Evolutionary conservation across 176 grass and related monocot species (phyloP).

Genomic region (Neostapfia colusana): DNA sequence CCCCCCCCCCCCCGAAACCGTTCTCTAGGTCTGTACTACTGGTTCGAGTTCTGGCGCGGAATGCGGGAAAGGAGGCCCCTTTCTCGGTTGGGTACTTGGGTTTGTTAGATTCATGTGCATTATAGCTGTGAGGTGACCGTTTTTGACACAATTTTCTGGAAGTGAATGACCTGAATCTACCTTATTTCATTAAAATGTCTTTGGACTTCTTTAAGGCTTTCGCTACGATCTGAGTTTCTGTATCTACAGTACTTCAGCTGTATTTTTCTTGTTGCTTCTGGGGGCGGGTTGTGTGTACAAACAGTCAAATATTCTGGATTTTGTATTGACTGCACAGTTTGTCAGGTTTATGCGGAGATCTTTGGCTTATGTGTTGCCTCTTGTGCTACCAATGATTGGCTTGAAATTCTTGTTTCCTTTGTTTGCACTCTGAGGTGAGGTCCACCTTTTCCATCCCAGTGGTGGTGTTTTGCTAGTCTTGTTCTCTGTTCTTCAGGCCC

Average conservation of each 20-base stretch:
- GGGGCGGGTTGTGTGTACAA: not conserved
- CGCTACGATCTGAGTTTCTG: too few species aligned
- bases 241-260: too few species aligned
- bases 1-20: too few species aligned
- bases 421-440: slow-evolving; percentile 23
- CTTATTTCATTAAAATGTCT: not conserved
- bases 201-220: too few species aligned
- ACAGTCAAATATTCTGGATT: slow-evolving; percentile 6
- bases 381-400: slow-evolving; percentile 22
- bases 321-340: not conserved
- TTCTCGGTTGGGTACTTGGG: not conserved
- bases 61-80: not conserved
- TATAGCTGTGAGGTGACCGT: not conserved
- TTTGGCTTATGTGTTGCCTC: slow-evolving; percentile 10
- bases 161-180: not conserved
- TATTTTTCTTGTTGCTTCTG: too few species aligned
- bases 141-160: not conserved
- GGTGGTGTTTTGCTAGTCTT: slow-evolving; percentile 25
- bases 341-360: slow-evolving; percentile 6
- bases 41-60: not conserved
- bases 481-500: slow-evolving; percentile 26
- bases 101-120: not conserved
- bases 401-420: slow-evolving; percentile 35
- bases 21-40: too few species aligned
- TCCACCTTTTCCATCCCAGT: slow-evolving; percentile 9